Evolutionary conservation across 1,284 basidiomycete genomes (phyloP), one percentile per base, ranked within the genome.

Genomic region (Afroboletus lepidellus): DNA sequence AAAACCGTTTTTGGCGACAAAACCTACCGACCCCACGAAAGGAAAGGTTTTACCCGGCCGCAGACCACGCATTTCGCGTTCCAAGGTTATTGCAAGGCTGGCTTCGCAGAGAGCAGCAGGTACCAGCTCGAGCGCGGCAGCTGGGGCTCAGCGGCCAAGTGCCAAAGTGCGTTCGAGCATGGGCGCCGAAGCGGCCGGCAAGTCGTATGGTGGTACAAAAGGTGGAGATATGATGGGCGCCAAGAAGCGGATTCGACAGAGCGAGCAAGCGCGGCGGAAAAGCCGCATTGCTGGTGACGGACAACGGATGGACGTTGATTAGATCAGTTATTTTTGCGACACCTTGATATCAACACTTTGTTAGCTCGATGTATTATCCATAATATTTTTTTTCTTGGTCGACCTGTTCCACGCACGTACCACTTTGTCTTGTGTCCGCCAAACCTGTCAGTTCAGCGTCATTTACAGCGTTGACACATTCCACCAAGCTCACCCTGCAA

Each of bases 1-100:
- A 15, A 57, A 36, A 8, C 46, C 46, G 48, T 27, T 25, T 1
- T 49, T 55, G 36, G 44, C 36, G 50, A 45, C 37, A 16, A 64
- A 63, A 34, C 59, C 54, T 12, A 59, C 55, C 41, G 59, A 63
- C 11, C 64, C 62, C 8, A 61, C 65, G 6, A 70, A 73, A 54
- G 70, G 76, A 21, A 75, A 76, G 44, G 66, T 74, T 16, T 60
- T 79, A 23, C 67, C 74, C 29, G 75, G 76, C 13, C 79, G 85
- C 55, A 83, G 81, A 60, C 88, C 88, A 5, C 80, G 86, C 11
- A 87, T 90, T 56, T 90, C 88, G 33, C 79, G 88, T 23, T 86
- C 86, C 24, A 84, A 83, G 54, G 85, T 91, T 33, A 88, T 90
- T 46, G 85, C 87, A 1, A 81, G 76, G 60, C 72, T 90, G 23